A percentile compares a stretch with the other conserved stretches of the same genome.
Conservation (phyloP, 2,329 filamentous ascomycete genomes). For the Fusarium keratoplasticum region DNA sequence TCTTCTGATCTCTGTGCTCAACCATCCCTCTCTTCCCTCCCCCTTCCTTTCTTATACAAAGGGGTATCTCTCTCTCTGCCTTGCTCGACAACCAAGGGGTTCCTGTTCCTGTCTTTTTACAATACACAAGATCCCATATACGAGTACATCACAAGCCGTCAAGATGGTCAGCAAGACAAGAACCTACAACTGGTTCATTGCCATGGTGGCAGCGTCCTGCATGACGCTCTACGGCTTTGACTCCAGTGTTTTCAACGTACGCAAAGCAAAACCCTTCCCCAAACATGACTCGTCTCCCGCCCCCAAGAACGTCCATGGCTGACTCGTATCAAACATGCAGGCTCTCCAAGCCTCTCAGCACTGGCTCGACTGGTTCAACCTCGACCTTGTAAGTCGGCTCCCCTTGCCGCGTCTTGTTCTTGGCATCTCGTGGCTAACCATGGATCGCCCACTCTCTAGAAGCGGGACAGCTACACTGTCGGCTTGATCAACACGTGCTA, state of each 20-base stretch:
- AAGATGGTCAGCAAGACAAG: constrained; percentile 52
- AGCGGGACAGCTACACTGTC: constrained; percentile 57
- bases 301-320: background rate
- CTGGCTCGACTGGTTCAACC: constrained; percentile 74
- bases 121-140: background rate
- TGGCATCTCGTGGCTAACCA: constrained; percentile 1
- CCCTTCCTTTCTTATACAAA: background rate
- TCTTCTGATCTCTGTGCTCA: constrained; percentile 9
- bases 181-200: constrained; percentile 64
- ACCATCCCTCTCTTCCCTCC: background rate
- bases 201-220: constrained; percentile 76
- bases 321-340: constrained; percentile 17
- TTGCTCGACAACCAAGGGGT: background rate
- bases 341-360: constrained; percentile 74
- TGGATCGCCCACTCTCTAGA: constrained; percentile 32
- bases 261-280: background rate
- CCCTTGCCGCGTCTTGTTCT: background rate
- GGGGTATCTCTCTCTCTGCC: background rate
- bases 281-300: background rate
- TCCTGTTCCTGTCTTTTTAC: background rate
- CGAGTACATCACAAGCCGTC: constrained; percentile 30
- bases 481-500: constrained; percentile 74
- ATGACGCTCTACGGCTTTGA: constrained; percentile 83
- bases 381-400: constrained; percentile 49
- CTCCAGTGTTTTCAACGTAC: constrained; percentile 76